These are phyloP conservation scores for Daldinia childiae DNA, from an alignment of 495 filamentous ascomycete species.

Conservation along the genomic window DNA sequence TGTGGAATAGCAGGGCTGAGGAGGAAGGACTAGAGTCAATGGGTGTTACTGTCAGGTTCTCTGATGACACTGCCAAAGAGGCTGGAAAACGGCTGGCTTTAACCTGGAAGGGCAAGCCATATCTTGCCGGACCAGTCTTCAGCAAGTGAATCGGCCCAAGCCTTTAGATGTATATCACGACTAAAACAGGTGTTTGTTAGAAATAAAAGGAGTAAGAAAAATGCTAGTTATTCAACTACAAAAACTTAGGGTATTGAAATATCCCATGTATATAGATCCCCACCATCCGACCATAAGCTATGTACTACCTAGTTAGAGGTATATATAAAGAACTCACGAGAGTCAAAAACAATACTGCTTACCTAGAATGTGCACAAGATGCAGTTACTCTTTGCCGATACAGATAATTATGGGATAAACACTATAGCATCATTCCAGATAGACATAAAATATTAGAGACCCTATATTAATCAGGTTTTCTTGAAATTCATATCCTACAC, in stretches of 20 bases:
- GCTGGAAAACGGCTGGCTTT: slow-evolving; percentile 54
- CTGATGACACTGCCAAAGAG: slow-evolving; percentile 28
- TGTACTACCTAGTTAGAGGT: background rate
- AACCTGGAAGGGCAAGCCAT: slow-evolving; percentile 66
- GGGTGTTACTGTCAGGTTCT: slow-evolving; percentile 67
- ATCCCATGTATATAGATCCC: background rate
- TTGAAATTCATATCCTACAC: background rate
- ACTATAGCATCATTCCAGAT: background rate
- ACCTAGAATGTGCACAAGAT: background rate
- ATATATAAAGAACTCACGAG: background rate
- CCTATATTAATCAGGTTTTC: background rate
- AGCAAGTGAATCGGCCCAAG: background rate
- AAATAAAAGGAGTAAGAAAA: background rate
- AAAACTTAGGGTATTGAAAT: background rate
- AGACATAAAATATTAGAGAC: background rate
- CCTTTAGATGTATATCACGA: background rate
- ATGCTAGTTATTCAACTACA: background rate
- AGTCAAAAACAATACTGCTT: background rate
- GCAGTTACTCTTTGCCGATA: too few species aligned
- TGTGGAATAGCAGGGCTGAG: slow-evolving; percentile 75
- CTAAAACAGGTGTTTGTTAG: too few species aligned
- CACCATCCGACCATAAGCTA: background rate
- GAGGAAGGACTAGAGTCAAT: slow-evolving; percentile 70
- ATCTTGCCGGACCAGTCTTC: background rate
- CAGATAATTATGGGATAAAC: background rate